Percentiles rank a stretch among this genome's conserved stretches.
These are phyloP conservation scores for Parafenestella ontariensis DNA, from an alignment of 2,329 filamentous ascomycete species.

Conservation along the genomic window DNA sequence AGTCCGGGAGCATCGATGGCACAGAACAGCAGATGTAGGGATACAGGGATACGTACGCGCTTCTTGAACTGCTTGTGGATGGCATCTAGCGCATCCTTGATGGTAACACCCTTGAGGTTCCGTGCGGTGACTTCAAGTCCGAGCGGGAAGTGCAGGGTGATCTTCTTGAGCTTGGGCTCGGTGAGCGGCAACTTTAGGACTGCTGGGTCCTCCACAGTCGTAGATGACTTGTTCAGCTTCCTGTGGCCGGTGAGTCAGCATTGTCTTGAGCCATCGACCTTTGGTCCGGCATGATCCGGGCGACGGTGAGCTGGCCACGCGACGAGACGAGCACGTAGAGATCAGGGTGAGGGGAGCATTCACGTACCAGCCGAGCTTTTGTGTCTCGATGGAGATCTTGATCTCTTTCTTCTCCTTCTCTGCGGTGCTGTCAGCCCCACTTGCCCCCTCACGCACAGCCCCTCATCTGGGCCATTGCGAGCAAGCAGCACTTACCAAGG, in stretches of 20 bases:
- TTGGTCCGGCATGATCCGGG: constrained; percentile 11
- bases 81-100: constrained; percentile 94
- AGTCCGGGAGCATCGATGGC: neutral
- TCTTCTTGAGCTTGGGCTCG: constrained; percentile 86
- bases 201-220: constrained; percentile 80
- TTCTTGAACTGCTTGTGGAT: constrained; percentile 98
- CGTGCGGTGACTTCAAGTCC: constrained; percentile 87
- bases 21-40: neutral
- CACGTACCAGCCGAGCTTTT: constrained; percentile 85
- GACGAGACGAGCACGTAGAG: neutral
- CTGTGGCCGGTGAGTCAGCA: constrained; percentile 56
- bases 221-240: constrained; percentile 91
- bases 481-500: constrained; percentile 68
- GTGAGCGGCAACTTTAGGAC: constrained; percentile 82
- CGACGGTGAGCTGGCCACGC: constrained; percentile 7
- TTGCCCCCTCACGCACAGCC: constrained; percentile 33
- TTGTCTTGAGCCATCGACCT: constrained; percentile 1
- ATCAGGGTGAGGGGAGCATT: constrained; percentile 1
- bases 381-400: constrained; percentile 79
- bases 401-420: constrained; percentile 77
- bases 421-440: constrained; percentile 54
- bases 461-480: constrained; percentile 18
- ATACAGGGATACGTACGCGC: constrained; percentile 69
- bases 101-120: constrained; percentile 92
- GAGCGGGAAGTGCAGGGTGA: constrained; percentile 89